Evolutionary conservation across 1,139 yeast species (phyloP).

Genomic region (Torulaspora globosa): DNA sequence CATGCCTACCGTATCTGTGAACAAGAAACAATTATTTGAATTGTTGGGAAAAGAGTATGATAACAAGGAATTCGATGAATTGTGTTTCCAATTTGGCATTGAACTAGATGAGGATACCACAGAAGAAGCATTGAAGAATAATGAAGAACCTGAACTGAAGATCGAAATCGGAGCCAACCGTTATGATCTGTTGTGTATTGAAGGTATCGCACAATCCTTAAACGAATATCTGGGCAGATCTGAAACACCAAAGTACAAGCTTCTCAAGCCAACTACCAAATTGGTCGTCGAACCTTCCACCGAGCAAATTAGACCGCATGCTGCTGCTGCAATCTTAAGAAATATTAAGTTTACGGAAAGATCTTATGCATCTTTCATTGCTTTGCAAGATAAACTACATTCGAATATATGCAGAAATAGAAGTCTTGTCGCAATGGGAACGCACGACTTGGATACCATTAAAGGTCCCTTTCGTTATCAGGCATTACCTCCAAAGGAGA

Average conservation of each 20-base stretch:
- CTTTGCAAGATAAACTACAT: slow-evolving; percentile 94
- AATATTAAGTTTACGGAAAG: slow-evolving; percentile 76
- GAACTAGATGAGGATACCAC: slow-evolving; percentile 94
- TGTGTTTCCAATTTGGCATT: slow-evolving; percentile 95
- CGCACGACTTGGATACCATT: slow-evolving; percentile 86
- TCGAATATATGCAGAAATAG: slow-evolving; percentile 94
- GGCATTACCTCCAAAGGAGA: slow-evolving; percentile 74
- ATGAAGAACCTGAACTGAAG: slow-evolving; percentile 92
- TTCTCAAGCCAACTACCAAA: slow-evolving; percentile 57
- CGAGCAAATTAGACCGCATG: slow-evolving; percentile 76
- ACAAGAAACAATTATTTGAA: slow-evolving; percentile 84
- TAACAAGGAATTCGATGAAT: slow-evolving; percentile 90
- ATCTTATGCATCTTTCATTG: slow-evolving; percentile 88
- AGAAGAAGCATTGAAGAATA: slow-evolving; percentile 66
- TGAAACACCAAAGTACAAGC: slow-evolving; percentile 61
- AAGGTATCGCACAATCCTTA: slow-evolving; percentile 94
- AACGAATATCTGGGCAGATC: slow-evolving; percentile 79
- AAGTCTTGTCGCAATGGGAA: slow-evolving; percentile 96
- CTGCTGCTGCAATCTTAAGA: slow-evolving; percentile 89
- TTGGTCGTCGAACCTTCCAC: slow-evolving; percentile 75
- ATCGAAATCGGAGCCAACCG: slow-evolving; percentile 98
- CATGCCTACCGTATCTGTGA: slow-evolving; percentile 97
- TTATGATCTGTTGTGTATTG: slow-evolving; percentile 96
- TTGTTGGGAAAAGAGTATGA: slow-evolving; percentile 77
- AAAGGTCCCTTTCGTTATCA: slow-evolving; percentile 85